Evolutionary conservation across 208 protist species (phyloP).

Genomic region (Trypanosoma caninum): DNA sequence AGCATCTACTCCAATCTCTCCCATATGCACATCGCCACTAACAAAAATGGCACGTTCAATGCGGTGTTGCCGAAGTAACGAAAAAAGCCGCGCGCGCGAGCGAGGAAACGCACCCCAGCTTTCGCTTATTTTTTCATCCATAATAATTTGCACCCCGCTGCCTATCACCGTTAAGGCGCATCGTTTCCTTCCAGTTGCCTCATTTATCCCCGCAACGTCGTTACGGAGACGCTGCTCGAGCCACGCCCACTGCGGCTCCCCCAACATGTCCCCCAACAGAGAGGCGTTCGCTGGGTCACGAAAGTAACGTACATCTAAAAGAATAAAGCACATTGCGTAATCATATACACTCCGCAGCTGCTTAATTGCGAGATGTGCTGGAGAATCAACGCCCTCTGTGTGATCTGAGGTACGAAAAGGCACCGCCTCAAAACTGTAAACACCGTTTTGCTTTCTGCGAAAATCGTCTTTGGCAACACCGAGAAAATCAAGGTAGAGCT

Average conservation of each 20-base stretch:
- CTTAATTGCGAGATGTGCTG: neutral
- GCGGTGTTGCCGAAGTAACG: slow-evolving; percentile 34
- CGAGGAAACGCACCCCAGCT: slow-evolving; percentile 69
- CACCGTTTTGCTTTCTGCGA: slow-evolving; percentile 53
- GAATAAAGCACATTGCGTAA: slow-evolving; percentile 54
- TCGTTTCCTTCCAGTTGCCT: slow-evolving; percentile 7
- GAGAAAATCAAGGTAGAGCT: slow-evolving; percentile 79
- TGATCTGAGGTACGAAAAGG: slow-evolving; percentile 33
- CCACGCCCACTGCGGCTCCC: slow-evolving; percentile 78
- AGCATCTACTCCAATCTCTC: slow-evolving; percentile 67
- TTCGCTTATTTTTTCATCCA: slow-evolving; percentile 75
- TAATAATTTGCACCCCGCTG: slow-evolving; percentile 70
- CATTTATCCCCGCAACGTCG: slow-evolving; percentile 25
- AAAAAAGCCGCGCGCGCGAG: slow-evolving; percentile 53
- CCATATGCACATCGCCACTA: slow-evolving; percentile 83
- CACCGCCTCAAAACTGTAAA: slow-evolving; percentile 60
- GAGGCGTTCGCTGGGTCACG: slow-evolving; percentile 50
- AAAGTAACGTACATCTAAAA: slow-evolving; percentile 85
- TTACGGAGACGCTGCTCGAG: slow-evolving; percentile 44
- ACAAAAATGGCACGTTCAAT: slow-evolving; percentile 72
- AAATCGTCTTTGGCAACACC: slow-evolving; percentile 29
- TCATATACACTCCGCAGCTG: slow-evolving; percentile 36
- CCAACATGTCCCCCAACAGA: slow-evolving; percentile 70
- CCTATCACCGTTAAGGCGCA: slow-evolving; percentile 71
- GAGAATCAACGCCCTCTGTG: slow-evolving; percentile 2